A percentile compares a stretch with the other conserved stretches of the same genome.
Evolutionary conservation across 805 yeast genomes (phyloP).

Genomic region (Phaffomyces opuntiae): DNA sequence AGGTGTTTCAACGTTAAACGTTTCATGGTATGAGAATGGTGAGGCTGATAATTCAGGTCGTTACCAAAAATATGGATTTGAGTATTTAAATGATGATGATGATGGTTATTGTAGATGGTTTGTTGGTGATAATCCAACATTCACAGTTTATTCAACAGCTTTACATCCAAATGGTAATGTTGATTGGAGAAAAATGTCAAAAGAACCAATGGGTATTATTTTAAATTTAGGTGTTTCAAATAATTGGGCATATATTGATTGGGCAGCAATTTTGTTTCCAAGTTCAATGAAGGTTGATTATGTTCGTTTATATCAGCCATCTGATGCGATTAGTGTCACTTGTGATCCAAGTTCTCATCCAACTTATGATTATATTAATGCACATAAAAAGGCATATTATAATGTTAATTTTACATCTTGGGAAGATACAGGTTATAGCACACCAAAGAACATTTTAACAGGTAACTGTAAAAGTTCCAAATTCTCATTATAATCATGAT

Average conservation of each 20-base stretch:
- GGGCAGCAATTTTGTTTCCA: slow-evolving; percentile 40
- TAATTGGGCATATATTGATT: slow-evolving; percentile 45
- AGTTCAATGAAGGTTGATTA: slow-evolving; percentile 36
- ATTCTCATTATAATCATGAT: neutral
- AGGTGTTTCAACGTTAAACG: slow-evolving; percentile 37
- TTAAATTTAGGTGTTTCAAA: slow-evolving; percentile 44
- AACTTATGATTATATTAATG: slow-evolving; percentile 36
- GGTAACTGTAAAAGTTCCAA: slow-evolving; percentile 14
- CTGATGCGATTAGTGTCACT: slow-evolving; percentile 30
- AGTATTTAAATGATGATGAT: slow-evolving; percentile 26
- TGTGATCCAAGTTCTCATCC: slow-evolving; percentile 45
- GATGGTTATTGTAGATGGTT: slow-evolving; percentile 30
- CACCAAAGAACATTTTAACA: slow-evolving; percentile 33
- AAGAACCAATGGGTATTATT: slow-evolving; percentile 45
- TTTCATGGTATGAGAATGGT: slow-evolving; percentile 38
- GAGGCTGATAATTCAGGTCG: slow-evolving; percentile 10
- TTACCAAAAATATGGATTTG: slow-evolving; percentile 39
- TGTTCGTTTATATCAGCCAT: slow-evolving; percentile 44
- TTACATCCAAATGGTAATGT: slow-evolving; percentile 44
- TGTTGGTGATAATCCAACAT: slow-evolving; percentile 41
- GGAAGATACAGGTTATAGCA: slow-evolving; percentile 36
- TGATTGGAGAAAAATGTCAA: slow-evolving; percentile 40
- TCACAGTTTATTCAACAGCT: slow-evolving; percentile 35
- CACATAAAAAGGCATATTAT: slow-evolving; percentile 34
- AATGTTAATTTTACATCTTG: slow-evolving; percentile 39